Conservation (phyloP, 2,329 filamentous ascomycete genomes). For the Blastomyces gilchristii region DNA sequence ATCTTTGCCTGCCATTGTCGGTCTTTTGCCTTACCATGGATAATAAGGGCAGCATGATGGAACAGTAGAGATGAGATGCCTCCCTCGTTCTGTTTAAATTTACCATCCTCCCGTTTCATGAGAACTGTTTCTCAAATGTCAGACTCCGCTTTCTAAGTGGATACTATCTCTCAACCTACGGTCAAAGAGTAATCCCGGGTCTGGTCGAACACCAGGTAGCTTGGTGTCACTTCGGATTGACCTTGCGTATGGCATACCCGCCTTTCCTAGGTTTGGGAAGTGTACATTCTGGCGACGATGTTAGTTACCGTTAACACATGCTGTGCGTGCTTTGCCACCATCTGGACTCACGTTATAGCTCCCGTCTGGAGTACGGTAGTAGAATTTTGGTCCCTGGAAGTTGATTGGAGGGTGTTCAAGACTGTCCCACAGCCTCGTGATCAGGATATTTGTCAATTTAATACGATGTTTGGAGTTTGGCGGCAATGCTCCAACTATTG, state of each 20-base stretch:
- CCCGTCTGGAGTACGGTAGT: constrained; percentile 24
- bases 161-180: constrained; percentile 8
- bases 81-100: constrained; percentile 28
- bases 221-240: constrained; percentile 13
- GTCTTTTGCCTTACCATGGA: constrained; percentile 29
- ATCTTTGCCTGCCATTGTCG: background rate
- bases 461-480: constrained; percentile 16
- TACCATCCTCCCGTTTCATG: constrained; percentile 13
- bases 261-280: constrained; percentile 17
- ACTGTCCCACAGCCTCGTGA: constrained; percentile 25
- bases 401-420: constrained; percentile 27
- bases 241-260: constrained; percentile 19
- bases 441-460: constrained; percentile 20
- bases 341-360: constrained; percentile 9
- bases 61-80: constrained; percentile 40
- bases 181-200: constrained; percentile 19
- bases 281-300: constrained; percentile 12
- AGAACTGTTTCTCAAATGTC: constrained; percentile 10
- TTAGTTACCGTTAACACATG: background rate
- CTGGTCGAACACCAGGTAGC: constrained; percentile 14
- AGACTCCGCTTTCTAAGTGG: background rate
- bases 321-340: background rate
- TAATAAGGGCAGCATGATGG: constrained; percentile 43
- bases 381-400: constrained; percentile 22
- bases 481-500: constrained; percentile 21